phyloP scores from a whole-genome alignment of 2,329 filamentous ascomycete species.

The Alternaria hordeiaustralica region DNA sequence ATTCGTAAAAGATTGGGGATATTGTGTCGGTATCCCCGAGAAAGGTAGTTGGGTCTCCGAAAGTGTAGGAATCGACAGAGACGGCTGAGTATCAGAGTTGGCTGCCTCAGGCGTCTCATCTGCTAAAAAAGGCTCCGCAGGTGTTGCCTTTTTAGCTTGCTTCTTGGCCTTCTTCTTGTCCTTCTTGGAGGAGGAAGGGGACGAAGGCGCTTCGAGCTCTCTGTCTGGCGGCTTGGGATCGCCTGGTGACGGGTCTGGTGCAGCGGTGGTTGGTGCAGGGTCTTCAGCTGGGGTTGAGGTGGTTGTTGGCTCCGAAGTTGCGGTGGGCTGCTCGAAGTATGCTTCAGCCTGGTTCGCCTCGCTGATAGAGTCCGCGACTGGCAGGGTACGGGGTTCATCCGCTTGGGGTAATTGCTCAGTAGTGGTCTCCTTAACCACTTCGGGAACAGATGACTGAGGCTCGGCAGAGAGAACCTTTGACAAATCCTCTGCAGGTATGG shows the following conservation, averaged over 20 bases:
- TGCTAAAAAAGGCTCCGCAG: slow-evolving; percentile 42
- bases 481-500: slow-evolving; percentile 12
- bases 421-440: not conserved
- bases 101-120: slow-evolving; percentile 42
- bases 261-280: not conserved
- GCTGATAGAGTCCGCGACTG: not conserved
- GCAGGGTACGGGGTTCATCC: not conserved
- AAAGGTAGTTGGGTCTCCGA: slow-evolving; percentile 38
- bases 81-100: slow-evolving; percentile 42
- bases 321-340: not conserved
- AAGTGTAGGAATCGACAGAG: slow-evolving; percentile 35
- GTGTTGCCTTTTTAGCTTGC: slow-evolving; percentile 28
- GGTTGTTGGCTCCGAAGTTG: not conserved
- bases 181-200: slow-evolving; percentile 19
- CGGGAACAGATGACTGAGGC: not conserved
- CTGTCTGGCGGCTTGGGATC: slow-evolving; percentile 10
- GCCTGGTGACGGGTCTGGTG: slow-evolving; percentile 3
- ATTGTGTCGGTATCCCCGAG: slow-evolving; percentile 39
- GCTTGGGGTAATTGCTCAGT: not conserved
- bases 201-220: slow-evolving; percentile 13
- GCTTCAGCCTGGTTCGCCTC: slow-evolving; percentile 7
- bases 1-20: slow-evolving; percentile 32
- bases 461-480: slow-evolving; percentile 6
- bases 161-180: slow-evolving; percentile 38
- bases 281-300: slow-evolving; percentile 1